These are phyloP conservation scores for Pseudogymnoascus sp. DNA, from an alignment of 2,329 filamentous ascomycete species.

Conservation along the genomic window DNA sequence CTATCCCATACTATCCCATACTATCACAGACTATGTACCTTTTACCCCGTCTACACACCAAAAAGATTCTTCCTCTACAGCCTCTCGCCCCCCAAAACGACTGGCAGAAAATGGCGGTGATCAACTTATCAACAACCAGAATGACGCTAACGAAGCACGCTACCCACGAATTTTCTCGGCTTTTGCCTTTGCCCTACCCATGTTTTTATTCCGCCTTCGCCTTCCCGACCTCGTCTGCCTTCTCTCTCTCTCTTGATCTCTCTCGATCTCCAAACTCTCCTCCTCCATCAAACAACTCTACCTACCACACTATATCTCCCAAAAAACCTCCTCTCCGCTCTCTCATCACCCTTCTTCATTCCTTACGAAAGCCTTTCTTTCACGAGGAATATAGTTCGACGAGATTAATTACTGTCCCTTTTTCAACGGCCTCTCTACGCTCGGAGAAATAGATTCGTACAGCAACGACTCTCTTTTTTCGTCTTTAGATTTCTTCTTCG, in stretches of 20 bases:
- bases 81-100: background rate
- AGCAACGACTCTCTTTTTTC: slow-evolving; percentile 18
- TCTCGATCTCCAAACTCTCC: slow-evolving; percentile 14
- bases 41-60: background rate
- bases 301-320: slow-evolving; percentile 13
- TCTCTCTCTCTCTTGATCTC: slow-evolving; percentile 19
- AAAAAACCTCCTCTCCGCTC: slow-evolving; percentile 12
- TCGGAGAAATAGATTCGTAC: slow-evolving; percentile 10
- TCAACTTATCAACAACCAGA: background rate
- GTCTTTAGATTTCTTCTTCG: slow-evolving; percentile 23
- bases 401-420: slow-evolving; percentile 4
- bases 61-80: background rate
- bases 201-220: slow-evolving; percentile 16
- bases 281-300: slow-evolving; percentile 13
- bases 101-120: background rate
- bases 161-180: slow-evolving; percentile 6
- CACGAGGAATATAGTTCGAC: slow-evolving; percentile 30
- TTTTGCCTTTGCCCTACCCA: slow-evolving; percentile 19
- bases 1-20: background rate
- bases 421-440: slow-evolving; percentile 10
- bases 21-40: background rate
- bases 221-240: slow-evolving; percentile 2
- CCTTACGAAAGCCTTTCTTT: slow-evolving; percentile 37
- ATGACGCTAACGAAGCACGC: slow-evolving; percentile 2
- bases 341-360: slow-evolving; percentile 33